Evolutionary conservation across 1,139 yeast species (phyloP).

Genomic region (Barnettozyma hawaiiensis): DNA sequence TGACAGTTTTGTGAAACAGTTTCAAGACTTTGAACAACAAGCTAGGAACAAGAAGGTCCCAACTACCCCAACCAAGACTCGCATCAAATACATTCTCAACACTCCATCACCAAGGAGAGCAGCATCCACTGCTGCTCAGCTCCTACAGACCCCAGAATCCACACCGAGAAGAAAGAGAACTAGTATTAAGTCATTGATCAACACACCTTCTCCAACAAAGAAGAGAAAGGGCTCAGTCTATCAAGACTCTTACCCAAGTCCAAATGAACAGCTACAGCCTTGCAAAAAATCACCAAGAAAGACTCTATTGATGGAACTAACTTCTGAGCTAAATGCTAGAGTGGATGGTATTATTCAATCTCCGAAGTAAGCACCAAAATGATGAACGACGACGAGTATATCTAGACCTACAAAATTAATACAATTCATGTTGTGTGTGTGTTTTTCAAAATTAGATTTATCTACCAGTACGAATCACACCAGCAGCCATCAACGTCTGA

Average conservation of each 20-base stretch:
- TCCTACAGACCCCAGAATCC: conserved; percentile 1
- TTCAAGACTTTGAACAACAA: conserved; percentile 10
- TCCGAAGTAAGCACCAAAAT: neutral
- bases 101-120: conserved; percentile 17
- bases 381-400: no score
- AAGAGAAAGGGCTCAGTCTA: conserved; percentile 9
- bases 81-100: conserved; percentile 17
- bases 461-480: conserved; percentile 83
- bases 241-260: conserved; percentile 6
- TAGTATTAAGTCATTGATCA: conserved; percentile 15
- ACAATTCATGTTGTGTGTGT: neutral
- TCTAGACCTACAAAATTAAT: neutral
- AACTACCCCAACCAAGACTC: conserved; percentile 29
- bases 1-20: conserved; percentile 61
- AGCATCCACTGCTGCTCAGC: no score
- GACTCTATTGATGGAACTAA: neutral
- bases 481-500: conserved; percentile 89
- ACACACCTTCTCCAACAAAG: conserved; percentile 17
- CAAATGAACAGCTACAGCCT: conserved; percentile 1
- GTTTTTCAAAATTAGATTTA: conserved; percentile 26
- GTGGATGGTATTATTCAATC: neutral
- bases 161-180: conserved; percentile 13
- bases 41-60: conserved; percentile 18
- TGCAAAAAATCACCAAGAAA: conserved; percentile 3
- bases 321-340: neutral